Conservation (phyloP, 2,329 filamentous ascomycete genomes). For the Gaeumannomyces sp. region DNA sequence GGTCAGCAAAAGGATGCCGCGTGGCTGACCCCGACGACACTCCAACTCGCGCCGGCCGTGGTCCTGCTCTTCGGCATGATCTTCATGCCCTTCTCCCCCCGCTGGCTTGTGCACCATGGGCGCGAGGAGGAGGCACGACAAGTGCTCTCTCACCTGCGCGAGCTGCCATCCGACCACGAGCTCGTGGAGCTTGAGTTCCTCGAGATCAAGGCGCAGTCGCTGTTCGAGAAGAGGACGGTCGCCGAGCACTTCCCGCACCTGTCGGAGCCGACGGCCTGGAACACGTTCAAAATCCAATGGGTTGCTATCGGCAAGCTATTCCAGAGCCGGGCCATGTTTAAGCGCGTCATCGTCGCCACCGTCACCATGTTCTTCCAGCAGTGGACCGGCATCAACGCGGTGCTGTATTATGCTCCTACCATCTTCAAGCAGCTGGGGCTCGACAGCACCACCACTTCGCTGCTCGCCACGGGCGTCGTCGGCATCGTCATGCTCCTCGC, state of each 20-base stretch:
- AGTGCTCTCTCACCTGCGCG: slow-evolving; percentile 59
- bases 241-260: slow-evolving; percentile 63
- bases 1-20: slow-evolving; percentile 56
- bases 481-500: slow-evolving; percentile 65
- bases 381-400: slow-evolving; percentile 45
- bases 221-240: slow-evolving; percentile 69
- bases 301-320: slow-evolving; percentile 61
- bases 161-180: slow-evolving; percentile 55
- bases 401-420: slow-evolving; percentile 63
- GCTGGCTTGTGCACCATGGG: slow-evolving; percentile 66
- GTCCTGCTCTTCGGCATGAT: slow-evolving; percentile 64
- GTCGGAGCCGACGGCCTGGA: slow-evolving; percentile 51
- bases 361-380: slow-evolving; percentile 58
- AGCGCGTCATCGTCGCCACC: slow-evolving; percentile 56
- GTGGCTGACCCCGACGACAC: slow-evolving; percentile 67
- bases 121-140: slow-evolving; percentile 61
- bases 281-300: slow-evolving; percentile 63
- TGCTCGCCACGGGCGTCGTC: slow-evolving; percentile 65
- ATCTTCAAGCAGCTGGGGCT: slow-evolving; percentile 66
- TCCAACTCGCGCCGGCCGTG: slow-evolving; percentile 63
- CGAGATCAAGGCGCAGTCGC: slow-evolving; percentile 74
- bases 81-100: slow-evolving; percentile 74
- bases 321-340: slow-evolving; percentile 59
- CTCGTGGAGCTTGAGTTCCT: slow-evolving; percentile 69
- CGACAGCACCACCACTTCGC: slow-evolving; percentile 39